phyloP scores from a whole-genome alignment of 192 early-diverging fungal species.

The Coemansia sp. region DNA sequence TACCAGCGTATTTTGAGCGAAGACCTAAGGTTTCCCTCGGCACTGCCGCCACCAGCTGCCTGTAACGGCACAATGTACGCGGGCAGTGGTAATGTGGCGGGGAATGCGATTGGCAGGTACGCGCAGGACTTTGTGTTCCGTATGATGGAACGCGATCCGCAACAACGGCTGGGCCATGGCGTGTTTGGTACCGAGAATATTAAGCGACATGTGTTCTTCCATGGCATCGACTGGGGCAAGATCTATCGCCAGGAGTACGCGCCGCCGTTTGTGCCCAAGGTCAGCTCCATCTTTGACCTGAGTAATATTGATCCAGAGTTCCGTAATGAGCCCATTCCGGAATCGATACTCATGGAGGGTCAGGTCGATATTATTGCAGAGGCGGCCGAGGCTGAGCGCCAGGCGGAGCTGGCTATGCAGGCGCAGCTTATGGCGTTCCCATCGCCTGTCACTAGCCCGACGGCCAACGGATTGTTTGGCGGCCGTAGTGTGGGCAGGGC shows the following conservation, averaged over 20 bases:
- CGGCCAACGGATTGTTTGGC: constrained; percentile 2
- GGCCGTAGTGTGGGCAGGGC: not conserved
- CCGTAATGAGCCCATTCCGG: constrained; percentile 45
- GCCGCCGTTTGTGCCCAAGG: constrained; percentile 68
- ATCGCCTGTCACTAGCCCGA: constrained; percentile 32
- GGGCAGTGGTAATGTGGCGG: too few relatives aligned
- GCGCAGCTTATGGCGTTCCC: constrained; percentile 42
- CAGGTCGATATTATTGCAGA: constrained; percentile 25
- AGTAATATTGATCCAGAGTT: constrained; percentile 51
- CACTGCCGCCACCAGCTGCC: too few relatives aligned
- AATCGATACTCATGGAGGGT: constrained; percentile 28
- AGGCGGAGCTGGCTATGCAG: constrained; percentile 32
- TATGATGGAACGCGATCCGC: constrained; percentile 64
- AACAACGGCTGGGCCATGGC: constrained; percentile 60
- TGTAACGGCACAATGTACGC: too few relatives aligned
- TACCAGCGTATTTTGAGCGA: not conserved
- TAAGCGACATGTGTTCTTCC: constrained; percentile 64
- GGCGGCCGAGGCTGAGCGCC: constrained; percentile 27
- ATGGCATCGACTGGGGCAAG: constrained; percentile 64
- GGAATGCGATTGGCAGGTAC: too few relatives aligned
- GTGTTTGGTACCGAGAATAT: constrained; percentile 60
- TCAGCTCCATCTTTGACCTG: constrained; percentile 49
- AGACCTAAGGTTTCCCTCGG: too few relatives aligned
- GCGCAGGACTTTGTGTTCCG: constrained; percentile 5
- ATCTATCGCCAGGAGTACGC: constrained; percentile 60